Conservation (phyloP, 306 rosid species). For the Sindora glabra region DNA sequence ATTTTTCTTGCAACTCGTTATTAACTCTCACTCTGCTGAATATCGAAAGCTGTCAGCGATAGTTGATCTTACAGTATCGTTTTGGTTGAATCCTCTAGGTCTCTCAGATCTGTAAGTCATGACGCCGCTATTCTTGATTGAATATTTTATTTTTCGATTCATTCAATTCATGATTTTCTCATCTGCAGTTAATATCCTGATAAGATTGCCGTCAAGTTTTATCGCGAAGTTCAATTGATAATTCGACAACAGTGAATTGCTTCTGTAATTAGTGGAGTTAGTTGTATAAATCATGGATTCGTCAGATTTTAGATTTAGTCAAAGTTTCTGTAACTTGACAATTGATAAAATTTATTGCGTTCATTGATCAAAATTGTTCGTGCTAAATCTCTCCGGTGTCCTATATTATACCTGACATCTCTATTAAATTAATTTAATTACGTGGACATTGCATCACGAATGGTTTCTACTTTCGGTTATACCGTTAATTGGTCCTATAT, state of each 20-base stretch:
- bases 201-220: too few relatives aligned
- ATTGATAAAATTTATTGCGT: too few relatives aligned
- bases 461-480: too few relatives aligned
- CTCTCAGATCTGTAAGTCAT: not conserved
- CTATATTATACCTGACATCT: too few relatives aligned
- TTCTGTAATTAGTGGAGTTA: too few relatives aligned
- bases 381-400: not conserved
- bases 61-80: not conserved
- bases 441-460: too few relatives aligned
- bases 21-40: not conserved
- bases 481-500: too few relatives aligned
- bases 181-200: not conserved
- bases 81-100: not conserved
- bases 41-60: not conserved
- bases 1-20: not conserved
- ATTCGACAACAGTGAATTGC: too few relatives aligned
- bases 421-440: too few relatives aligned
- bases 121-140: not conserved
- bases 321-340: not conserved
- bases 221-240: too few relatives aligned
- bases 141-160: not conserved
- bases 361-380: not conserved
- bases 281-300: too few relatives aligned
- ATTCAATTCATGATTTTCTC: not conserved
- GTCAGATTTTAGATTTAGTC: too few relatives aligned